Percentiles rank a stretch among this genome's conserved stretches.
phyloP scores from a whole-genome alignment of 345 rosid species.

The Pugionium cornutum region DNA sequence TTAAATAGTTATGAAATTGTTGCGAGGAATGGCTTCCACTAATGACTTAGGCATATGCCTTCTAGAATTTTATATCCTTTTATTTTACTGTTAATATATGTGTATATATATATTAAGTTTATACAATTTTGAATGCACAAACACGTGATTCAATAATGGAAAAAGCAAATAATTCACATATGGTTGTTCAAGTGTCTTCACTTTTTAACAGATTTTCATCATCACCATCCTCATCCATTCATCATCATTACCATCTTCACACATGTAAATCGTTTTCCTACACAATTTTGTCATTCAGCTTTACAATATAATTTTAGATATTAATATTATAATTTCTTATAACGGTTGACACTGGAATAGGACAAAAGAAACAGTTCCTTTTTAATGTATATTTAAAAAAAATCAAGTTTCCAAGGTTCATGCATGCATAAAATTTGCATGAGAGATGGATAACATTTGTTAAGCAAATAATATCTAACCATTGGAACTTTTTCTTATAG shows the following conservation, averaged over 20 bases:
- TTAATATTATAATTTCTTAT: conserved; percentile 28
- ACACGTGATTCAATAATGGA: conserved; percentile 20
- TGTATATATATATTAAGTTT: too few relatives aligned
- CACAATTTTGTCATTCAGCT: conserved; percentile 9
- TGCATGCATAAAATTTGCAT: conserved; percentile 37
- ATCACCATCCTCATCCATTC: conserved; percentile 34
- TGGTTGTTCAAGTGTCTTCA: conserved; percentile 34
- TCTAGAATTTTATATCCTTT: too few relatives aligned
- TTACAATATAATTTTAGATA: not conserved
- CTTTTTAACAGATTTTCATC: conserved; percentile 35
- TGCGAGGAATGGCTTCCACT: too few relatives aligned
- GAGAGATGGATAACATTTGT: conserved; percentile 36
- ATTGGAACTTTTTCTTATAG: conserved; percentile 16
- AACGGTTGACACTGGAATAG: conserved; percentile 29
- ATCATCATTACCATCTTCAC: conserved; percentile 38
- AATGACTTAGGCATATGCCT: too few relatives aligned
- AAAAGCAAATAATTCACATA: conserved; percentile 23
- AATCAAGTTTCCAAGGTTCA: conserved; percentile 35
- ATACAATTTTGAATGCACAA: conserved; percentile 33
- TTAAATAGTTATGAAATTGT: too few relatives aligned
- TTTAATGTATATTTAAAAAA: conserved; percentile 8
- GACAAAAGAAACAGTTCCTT: conserved; percentile 31
- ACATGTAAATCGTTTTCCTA: conserved; percentile 31
- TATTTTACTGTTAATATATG: too few relatives aligned
- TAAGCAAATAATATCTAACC: conserved; percentile 26